Evolutionary conservation across 2,329 filamentous ascomycete species (phyloP), one percentile per base, ranked within the genome.

Genomic region (Xylariaceae sp.): DNA sequence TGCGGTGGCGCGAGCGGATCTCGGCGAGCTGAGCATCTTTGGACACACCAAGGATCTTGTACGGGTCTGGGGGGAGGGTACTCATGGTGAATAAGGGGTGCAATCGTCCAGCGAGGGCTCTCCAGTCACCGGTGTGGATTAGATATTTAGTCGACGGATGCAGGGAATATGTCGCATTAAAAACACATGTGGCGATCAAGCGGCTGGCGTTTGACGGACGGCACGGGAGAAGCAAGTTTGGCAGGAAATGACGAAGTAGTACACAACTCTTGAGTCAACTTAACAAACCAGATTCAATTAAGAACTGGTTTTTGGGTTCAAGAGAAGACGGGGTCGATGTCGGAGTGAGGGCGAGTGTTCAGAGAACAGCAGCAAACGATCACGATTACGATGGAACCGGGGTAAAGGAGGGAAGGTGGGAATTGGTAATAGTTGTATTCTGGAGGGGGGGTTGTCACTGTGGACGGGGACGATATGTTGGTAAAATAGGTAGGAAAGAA

Each of bases 1-100:
- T 95, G 58, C 87, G 83, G 70, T 95, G 84, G 14, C 88, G 85
- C 41, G 80, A 77, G 60, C 88, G 85, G 65, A 96, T 92, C 56
- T 85, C 80, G 38, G 81, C 57, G 34, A 82, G 64, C 49, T 86
- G 80, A 38, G 88, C 87, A 66, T 85, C 80, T 62, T 80, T 85
- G 50, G 82, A 64, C 46, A 96, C 78, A 42, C 87, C 87, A 40
- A 96, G 76, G 44, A 80, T 75, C 60, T 75, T 79, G 73, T 95
- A 95, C 39, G 89, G 92, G 70, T 97, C 88, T 51, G 81, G 75
- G 23, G 79, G 70, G 29, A 74, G 61, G 55, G 77, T 71, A 63
- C 64, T 72, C 71, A 78, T 77, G 58, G 37, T 70, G 62, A 46
- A 43, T 46, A 50, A 40, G n/a, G 49, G 32, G 42, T 41, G 44